phyloP scores from a whole-genome alignment of 2,329 filamentous ascomycete genomes.

The Cercospora zeae-maydis region DNA sequence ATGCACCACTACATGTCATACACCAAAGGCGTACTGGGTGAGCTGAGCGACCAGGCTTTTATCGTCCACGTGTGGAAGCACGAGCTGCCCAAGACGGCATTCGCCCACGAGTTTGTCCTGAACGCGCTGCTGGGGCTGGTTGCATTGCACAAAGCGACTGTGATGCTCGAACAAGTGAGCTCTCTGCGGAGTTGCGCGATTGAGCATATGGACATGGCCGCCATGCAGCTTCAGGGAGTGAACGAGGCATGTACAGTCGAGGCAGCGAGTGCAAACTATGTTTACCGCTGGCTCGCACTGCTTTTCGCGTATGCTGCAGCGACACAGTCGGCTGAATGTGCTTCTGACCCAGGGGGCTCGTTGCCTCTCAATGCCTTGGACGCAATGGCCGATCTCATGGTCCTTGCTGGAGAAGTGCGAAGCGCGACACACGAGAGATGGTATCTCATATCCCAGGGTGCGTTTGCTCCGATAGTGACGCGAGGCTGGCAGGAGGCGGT shows the following conservation, averaged over 20 bases:
- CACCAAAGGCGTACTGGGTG: conserved; percentile 27
- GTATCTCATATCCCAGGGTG: conserved; percentile 31
- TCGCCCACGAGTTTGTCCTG: conserved; percentile 30
- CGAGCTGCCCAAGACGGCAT: conserved; percentile 30
- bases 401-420: conserved; percentile 30
- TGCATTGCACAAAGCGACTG: conserved; percentile 31
- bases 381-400: conserved; percentile 30
- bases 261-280: conserved; percentile 31
- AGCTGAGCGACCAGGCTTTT: conserved; percentile 22
- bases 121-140: conserved; percentile 32
- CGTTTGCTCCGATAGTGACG: conserved; percentile 31
- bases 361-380: conserved; percentile 31
- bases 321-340: neutral
- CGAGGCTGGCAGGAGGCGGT: conserved; percentile 25
- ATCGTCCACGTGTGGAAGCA: conserved; percentile 30
- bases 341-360: neutral
- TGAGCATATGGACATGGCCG: conserved; percentile 33
- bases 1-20: conserved; percentile 34
- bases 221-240: conserved; percentile 27
- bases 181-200: conserved; percentile 29
- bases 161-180: conserved; percentile 25
- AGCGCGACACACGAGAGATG: conserved; percentile 27
- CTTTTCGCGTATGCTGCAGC: conserved; percentile 28
- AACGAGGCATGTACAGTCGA: conserved; percentile 22
- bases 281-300: conserved; percentile 30